Percentiles rank a stretch among this genome's conserved stretches.
Conservation (phyloP, 2,329 filamentous ascomycete genomes). For the Phyllachora maydis region DNA sequence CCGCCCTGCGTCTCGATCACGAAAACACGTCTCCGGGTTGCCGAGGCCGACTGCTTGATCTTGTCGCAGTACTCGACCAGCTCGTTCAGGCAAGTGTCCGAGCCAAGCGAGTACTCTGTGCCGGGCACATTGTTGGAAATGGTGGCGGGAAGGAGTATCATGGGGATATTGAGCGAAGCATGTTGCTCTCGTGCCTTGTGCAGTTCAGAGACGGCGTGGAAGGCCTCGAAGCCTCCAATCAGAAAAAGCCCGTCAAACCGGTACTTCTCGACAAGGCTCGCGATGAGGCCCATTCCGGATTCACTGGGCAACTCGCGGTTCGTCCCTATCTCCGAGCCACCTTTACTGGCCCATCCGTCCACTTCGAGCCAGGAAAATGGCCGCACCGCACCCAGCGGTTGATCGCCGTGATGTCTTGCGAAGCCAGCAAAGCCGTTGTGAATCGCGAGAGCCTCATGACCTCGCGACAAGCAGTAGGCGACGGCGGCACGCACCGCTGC, state of each 20-base stretch:
- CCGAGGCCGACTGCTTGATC: slow-evolving; percentile 91
- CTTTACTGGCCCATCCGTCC: slow-evolving; percentile 87
- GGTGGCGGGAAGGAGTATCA: slow-evolving; percentile 82
- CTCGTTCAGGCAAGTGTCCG: slow-evolving; percentile 91
- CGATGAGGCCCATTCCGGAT: slow-evolving; percentile 63
- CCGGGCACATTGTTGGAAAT: slow-evolving; percentile 98
- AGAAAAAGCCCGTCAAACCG: slow-evolving; percentile 83
- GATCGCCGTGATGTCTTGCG: slow-evolving; percentile 71
- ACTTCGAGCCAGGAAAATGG: slow-evolving; percentile 85
- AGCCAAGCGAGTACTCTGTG: slow-evolving; percentile 90
- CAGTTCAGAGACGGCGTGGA: slow-evolving; percentile 76
- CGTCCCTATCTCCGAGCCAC: slow-evolving; percentile 93
- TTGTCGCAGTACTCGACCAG: slow-evolving; percentile 91
- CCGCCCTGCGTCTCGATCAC: slow-evolving; percentile 97
- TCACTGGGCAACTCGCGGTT: slow-evolving; percentile 85
- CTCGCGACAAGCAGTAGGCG: slow-evolving; percentile 75
- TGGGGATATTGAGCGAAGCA: slow-evolving; percentile 77
- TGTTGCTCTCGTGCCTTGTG: slow-evolving; percentile 61
- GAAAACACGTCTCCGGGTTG: slow-evolving; percentile 82
- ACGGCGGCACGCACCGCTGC: slow-evolving; percentile 85
- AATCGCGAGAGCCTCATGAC: slow-evolving; percentile 83
- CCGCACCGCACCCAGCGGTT: slow-evolving; percentile 64
- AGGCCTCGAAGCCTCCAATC: slow-evolving; percentile 90
- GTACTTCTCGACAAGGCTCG: slow-evolving; percentile 67
- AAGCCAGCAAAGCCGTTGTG: slow-evolving; percentile 96